These are phyloP conservation scores for Lunasporangiospora selenospora DNA, from an alignment of 192 early-diverging fungal species.

Conservation along the genomic window DNA sequence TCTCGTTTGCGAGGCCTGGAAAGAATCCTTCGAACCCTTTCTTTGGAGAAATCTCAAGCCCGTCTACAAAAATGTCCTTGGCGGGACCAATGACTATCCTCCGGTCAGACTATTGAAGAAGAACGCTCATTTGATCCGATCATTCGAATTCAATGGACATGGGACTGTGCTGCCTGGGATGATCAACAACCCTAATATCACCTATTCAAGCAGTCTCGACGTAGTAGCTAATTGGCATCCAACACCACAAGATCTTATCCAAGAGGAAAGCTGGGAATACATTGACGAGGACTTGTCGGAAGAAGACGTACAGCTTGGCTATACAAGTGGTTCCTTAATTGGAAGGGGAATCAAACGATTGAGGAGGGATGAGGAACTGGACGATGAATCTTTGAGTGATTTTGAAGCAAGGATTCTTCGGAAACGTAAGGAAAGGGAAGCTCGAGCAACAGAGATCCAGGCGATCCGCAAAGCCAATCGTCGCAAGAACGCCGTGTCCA, in stretches of 20 bases:
- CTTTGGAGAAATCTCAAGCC: conserved; percentile 21
- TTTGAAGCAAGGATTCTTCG: conserved; percentile 23
- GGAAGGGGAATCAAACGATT: too few species aligned
- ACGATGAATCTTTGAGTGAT: conserved; percentile 13
- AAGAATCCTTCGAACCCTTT: conserved; percentile 16
- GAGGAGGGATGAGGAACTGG: not conserved
- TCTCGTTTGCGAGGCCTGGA: conserved; percentile 19
- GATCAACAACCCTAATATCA: not conserved
- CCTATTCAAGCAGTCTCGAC: not conserved
- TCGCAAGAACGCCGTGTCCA: conserved; percentile 16
- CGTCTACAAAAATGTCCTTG: conserved; percentile 27
- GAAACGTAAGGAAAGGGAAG: not conserved
- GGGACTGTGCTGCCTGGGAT: conserved; percentile 15
- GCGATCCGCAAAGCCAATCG: conserved; percentile 7
- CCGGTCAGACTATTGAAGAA: conserved; percentile 8
- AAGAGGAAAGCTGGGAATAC: conserved; percentile 19
- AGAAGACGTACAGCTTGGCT: not conserved
- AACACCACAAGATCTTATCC: not conserved
- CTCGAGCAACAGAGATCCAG: not conserved
- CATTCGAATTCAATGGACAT: conserved; percentile 39
- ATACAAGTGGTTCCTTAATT: too few species aligned
- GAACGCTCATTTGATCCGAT: conserved; percentile 19
- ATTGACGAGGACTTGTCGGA: conserved; percentile 23
- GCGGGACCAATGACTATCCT: conserved; percentile 22
- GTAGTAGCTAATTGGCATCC: conserved; percentile 5